Conservation (phyloP, 306 rosid genomes). For the Astragalus glycyphyllos region DNA sequence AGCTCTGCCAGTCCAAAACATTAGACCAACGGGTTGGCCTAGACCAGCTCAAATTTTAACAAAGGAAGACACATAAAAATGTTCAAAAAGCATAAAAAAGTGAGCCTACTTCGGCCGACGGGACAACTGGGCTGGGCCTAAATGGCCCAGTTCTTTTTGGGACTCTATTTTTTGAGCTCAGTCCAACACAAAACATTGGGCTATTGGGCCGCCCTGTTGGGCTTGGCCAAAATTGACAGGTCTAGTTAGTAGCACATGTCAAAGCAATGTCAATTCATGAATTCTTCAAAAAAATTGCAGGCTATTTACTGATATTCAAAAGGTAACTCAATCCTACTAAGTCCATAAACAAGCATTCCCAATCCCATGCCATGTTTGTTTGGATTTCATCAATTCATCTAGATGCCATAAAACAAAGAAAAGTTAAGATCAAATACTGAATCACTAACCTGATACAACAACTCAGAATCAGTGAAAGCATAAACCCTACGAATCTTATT, state of each 20-base stretch:
- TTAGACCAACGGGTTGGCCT: no score
- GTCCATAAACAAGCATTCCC: constrained; percentile 27
- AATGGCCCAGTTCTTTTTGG: no score
- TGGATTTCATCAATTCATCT: constrained; percentile 12
- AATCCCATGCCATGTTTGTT: constrained; percentile 10
- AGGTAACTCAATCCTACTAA: constrained; percentile 23
- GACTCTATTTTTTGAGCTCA: no score
- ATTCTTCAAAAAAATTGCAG: constrained; percentile 4
- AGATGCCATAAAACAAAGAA: constrained; percentile 15
- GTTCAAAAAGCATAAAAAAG: no score
- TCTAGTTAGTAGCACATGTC: constrained; percentile 2
- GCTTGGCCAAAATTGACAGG: no score
- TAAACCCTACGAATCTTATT: constrained; percentile 60
- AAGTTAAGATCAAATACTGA: constrained; percentile 7
- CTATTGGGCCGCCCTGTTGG: no score
- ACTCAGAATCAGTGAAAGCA: constrained; percentile 85
- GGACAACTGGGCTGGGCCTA: no score
- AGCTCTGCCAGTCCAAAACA: no score
- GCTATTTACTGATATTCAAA: constrained; percentile 5
- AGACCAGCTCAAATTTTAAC: no score
- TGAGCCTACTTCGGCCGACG: no score
- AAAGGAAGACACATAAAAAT: no score
- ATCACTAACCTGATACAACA: constrained; percentile 70
- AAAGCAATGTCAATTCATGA: constrained; percentile 6
- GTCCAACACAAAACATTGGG: no score